These are phyloP conservation scores for Pseudopyrenochaeta lycopersici DNA, from an alignment of 2,329 filamentous ascomycete genomes.

Conservation along the genomic window DNA sequence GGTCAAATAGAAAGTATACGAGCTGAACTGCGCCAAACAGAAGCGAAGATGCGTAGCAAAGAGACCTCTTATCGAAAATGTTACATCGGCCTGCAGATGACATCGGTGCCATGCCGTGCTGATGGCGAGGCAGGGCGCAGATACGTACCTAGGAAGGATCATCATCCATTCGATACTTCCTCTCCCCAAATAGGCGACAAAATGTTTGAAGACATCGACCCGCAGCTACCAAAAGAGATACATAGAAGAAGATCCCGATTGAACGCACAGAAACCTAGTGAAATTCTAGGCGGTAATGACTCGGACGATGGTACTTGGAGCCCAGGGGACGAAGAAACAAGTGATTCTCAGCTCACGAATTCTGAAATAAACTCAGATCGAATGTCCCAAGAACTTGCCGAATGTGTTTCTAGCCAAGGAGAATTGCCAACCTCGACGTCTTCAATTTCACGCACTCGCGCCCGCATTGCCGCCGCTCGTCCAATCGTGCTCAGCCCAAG, in stretches of 20 bases:
- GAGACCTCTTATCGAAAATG: constrained; percentile 12
- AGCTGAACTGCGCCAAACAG: neutral
- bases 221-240: neutral
- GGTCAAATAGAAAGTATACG: constrained; percentile 2
- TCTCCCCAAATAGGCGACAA: constrained; percentile 17
- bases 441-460: no score
- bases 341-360: no score
- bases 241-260: neutral
- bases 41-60: constrained; percentile 7
- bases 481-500: no score
- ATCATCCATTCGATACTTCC: constrained; percentile 15
- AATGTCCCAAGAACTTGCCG: no score
- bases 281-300: neutral
- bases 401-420: no score
- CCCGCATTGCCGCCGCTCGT: no score
- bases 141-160: constrained; percentile 2
- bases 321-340: no score
- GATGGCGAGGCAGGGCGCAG: neutral
- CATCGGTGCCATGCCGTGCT: constrained; percentile 9
- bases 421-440: no score
- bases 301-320: neutral
- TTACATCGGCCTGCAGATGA: constrained; percentile 18
- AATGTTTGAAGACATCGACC: constrained; percentile 22
- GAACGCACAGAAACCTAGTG: no score
- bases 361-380: no score